Conservation (phyloP, 2,329 filamentous ascomycete species). For the Calonectria leucothoes region DNA sequence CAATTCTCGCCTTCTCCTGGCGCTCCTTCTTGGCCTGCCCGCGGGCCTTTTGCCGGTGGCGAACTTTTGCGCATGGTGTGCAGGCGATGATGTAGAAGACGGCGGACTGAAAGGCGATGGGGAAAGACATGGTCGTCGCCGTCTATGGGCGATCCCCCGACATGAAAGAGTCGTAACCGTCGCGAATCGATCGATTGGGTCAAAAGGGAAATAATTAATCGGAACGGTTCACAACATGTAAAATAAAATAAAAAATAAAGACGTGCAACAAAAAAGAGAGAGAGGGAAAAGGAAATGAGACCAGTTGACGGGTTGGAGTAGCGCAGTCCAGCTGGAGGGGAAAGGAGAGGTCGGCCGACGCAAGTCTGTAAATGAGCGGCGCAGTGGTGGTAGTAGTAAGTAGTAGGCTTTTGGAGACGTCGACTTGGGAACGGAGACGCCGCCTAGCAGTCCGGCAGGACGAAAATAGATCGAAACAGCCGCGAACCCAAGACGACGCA, state of each 20-base stretch:
- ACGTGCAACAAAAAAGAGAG: not conserved
- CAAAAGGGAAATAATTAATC: not conserved
- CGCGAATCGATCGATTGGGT: not conserved
- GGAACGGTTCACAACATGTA: constrained; percentile 12
- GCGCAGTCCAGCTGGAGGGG: constrained; percentile 12
- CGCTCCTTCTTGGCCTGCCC: constrained; percentile 77
- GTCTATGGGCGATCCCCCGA: constrained; percentile 30
- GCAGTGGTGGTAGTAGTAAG: not conserved
- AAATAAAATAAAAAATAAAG: not conserved
- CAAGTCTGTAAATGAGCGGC: constrained; percentile 21
- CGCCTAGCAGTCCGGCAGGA: constrained; percentile 1
- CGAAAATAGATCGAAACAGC: not conserved
- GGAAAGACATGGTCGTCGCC: constrained; percentile 56
- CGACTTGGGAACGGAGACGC: not conserved
- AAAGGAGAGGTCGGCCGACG: not conserved
- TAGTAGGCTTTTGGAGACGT: not conserved
- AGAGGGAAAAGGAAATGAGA: constrained; percentile 12
- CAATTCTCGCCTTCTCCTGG: constrained; percentile 71
- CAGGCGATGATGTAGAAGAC: constrained; percentile 84
- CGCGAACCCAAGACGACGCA: constrained; percentile 1
- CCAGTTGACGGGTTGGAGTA: constrained; percentile 10
- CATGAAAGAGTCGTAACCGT: constrained; percentile 29
- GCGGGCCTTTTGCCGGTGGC: constrained; percentile 76
- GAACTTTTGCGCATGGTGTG: constrained; percentile 80
- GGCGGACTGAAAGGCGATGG: constrained; percentile 76